A percentile compares a stretch with the other conserved stretches of the same genome.
phyloP scores from a whole-genome alignment of 345 rosid genomes.

The Trapa bicornis region DNA sequence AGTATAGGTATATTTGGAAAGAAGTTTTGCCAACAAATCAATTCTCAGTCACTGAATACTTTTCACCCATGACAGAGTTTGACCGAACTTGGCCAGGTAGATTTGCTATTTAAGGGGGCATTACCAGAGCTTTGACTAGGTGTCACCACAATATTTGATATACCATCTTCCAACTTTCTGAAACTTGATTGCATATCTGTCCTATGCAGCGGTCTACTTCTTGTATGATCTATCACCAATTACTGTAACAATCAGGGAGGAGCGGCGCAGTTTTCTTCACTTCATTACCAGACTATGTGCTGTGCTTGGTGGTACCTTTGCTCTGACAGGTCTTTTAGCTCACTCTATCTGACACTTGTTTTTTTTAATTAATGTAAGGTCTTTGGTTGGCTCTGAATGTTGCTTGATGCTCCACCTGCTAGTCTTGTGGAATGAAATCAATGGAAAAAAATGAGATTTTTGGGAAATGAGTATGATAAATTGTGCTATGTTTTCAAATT shows the following conservation, averaged over 20 bases:
- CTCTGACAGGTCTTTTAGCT: conserved; percentile 56
- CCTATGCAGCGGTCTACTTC: conserved; percentile 70
- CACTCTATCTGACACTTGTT: neutral
- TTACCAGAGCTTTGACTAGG: neutral
- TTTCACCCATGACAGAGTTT: conserved; percentile 55
- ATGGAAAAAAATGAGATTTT: too few relatives aligned
- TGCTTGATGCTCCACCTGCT: neutral
- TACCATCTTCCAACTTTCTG: neutral
- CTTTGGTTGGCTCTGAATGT: neutral
- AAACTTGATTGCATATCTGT: neutral
- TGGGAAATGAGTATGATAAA: too few relatives aligned
- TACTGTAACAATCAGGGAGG: conserved; percentile 91
- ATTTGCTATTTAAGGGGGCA: conserved; percentile 8
- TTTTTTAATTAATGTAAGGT: neutral
- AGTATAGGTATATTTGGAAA: conserved; percentile 74
- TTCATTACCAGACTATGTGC: conserved; percentile 95
- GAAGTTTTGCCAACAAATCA: conserved; percentile 85
- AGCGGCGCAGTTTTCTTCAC: conserved; percentile 84
- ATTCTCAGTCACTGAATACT: conserved; percentile 88
- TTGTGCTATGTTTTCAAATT: too few relatives aligned
- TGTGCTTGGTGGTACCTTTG: conserved; percentile 97
- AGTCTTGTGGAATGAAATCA: too few relatives aligned
- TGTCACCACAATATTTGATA: neutral
- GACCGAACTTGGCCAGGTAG: conserved; percentile 94
- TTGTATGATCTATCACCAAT: conserved; percentile 94